phyloP scores from a whole-genome alignment of 176 grass and related monocot genomes.

The Musa itinerans region DNA sequence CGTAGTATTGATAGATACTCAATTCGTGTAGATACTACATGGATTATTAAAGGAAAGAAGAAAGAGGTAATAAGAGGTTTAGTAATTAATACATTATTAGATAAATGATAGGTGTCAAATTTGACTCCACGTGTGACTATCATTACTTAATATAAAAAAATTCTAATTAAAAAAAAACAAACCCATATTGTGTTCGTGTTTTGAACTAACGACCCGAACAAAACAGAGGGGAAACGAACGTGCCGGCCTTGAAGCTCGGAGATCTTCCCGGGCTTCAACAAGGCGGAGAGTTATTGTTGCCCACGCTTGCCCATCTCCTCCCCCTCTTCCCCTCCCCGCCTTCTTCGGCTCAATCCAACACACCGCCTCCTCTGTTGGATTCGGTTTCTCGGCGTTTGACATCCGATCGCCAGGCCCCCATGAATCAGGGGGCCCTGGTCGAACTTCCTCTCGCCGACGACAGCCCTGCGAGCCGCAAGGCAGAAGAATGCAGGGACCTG shows the following conservation, averaged over 20 bases:
- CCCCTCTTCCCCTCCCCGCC: neutral
- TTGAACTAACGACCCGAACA: neutral
- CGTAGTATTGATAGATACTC: too few species aligned
- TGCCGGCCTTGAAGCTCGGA: neutral
- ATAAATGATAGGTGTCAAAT: too few species aligned
- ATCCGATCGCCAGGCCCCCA: neutral
- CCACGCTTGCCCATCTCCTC: neutral
- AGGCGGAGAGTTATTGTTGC: neutral
- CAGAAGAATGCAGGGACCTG: neutral
- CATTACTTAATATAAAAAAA: too few species aligned
- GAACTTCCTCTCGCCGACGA: neutral
- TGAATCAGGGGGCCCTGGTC: neutral
- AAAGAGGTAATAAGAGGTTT: too few species aligned
- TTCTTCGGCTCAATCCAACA: neutral
- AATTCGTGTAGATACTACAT: too few species aligned
- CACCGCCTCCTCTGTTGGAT: neutral
- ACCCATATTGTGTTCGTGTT: too few species aligned
- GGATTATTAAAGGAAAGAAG: too few species aligned
- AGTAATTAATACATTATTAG: too few species aligned
- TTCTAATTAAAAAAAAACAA: too few species aligned
- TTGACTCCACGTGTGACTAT: too few species aligned
- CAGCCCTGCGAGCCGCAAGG: neutral
- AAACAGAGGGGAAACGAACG: neutral
- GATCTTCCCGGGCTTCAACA: conserved; percentile 1
- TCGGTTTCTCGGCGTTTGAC: neutral